These are phyloP conservation scores for Mayamaea pseudoterrestris DNA, from an alignment of 108 stramenopile species.

Conservation along the genomic window DNA sequence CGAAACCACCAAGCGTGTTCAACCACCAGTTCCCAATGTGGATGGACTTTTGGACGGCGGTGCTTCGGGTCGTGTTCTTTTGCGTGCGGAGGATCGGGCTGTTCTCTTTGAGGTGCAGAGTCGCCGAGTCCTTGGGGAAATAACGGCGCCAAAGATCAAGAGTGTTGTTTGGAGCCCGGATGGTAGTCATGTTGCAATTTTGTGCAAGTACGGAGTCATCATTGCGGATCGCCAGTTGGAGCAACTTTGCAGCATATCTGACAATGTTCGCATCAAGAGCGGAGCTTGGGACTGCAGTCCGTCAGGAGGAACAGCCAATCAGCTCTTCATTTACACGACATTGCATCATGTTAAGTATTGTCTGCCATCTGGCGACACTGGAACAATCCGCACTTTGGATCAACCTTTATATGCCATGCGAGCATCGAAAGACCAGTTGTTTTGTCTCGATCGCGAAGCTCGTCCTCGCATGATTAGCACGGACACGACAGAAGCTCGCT, in stretches of 20 bases:
- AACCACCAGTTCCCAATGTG: constrained; percentile 82
- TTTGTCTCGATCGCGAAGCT: constrained; percentile 92
- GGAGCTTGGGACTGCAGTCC: constrained; percentile 91
- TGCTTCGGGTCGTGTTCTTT: constrained; percentile 86
- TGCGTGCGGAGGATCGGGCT: constrained; percentile 89
- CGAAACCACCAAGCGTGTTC: constrained; percentile 88
- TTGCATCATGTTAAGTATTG: constrained; percentile 98
- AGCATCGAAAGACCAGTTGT: constrained; percentile 80
- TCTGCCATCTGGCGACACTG: constrained; percentile 91
- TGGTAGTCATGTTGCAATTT: constrained; percentile 85
- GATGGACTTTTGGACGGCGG: constrained; percentile 91
- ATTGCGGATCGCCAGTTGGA: constrained; percentile 91
- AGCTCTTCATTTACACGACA: constrained; percentile 93
- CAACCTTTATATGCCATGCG: constrained; percentile 89
- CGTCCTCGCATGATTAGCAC: constrained; percentile 80
- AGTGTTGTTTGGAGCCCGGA: constrained; percentile 91
- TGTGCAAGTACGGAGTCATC: constrained; percentile 92
- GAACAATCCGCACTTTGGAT: constrained; percentile 95
- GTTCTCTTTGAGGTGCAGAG: constrained; percentile 94
- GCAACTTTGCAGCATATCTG: constrained; percentile 90
- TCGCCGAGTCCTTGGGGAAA: constrained; percentile 91
- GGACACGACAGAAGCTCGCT: constrained; percentile 94
- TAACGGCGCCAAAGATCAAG: constrained; percentile 93
- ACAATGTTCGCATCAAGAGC: constrained; percentile 94
- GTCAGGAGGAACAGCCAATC: constrained; percentile 61